phyloP scores from a whole-genome alignment of 305 asterid genomes.

The Ilex paraguariensis region DNA sequence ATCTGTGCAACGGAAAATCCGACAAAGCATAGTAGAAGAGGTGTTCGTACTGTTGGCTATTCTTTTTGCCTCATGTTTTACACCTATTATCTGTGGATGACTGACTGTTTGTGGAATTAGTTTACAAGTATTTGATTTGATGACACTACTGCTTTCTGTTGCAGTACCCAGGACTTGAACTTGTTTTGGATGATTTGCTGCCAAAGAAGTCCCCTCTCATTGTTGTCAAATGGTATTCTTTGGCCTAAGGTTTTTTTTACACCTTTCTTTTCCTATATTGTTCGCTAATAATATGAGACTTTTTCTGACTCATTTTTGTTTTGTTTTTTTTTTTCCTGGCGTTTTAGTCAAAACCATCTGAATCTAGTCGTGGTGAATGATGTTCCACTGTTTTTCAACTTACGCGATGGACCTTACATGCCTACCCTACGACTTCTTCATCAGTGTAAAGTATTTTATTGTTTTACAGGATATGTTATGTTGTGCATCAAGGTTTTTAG shows the following conservation, averaged over 20 bases:
- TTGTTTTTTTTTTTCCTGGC: neutral
- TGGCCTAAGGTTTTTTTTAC: constrained; percentile 3
- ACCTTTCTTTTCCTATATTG: constrained; percentile 6
- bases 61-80: constrained; percentile 14
- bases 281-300: constrained; percentile 15
- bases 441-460: constrained; percentile 49
- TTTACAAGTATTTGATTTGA: constrained; percentile 6
- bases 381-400: constrained; percentile 90
- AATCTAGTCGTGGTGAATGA: constrained; percentile 91
- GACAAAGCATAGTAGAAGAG: constrained; percentile 95
- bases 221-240: constrained; percentile 83
- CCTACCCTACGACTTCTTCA: constrained; percentile 98
- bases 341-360: constrained; percentile 82
- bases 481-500: neutral
- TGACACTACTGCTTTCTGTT: constrained; percentile 14
- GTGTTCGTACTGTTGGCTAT: constrained; percentile 23
- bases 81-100: constrained; percentile 1
- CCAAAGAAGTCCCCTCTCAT: constrained; percentile 93
- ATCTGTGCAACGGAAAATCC: constrained; percentile 87
- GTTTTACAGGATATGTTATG: neutral
- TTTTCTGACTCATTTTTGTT: constrained; percentile 6
- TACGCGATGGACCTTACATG: constrained; percentile 98
- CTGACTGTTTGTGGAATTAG: neutral
- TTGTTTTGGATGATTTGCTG: constrained; percentile 81
- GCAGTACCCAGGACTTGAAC: constrained; percentile 90